Base-by-base conservation (phyloP, 202 grass and related monocot species). In the Panicum hallii region DNA sequence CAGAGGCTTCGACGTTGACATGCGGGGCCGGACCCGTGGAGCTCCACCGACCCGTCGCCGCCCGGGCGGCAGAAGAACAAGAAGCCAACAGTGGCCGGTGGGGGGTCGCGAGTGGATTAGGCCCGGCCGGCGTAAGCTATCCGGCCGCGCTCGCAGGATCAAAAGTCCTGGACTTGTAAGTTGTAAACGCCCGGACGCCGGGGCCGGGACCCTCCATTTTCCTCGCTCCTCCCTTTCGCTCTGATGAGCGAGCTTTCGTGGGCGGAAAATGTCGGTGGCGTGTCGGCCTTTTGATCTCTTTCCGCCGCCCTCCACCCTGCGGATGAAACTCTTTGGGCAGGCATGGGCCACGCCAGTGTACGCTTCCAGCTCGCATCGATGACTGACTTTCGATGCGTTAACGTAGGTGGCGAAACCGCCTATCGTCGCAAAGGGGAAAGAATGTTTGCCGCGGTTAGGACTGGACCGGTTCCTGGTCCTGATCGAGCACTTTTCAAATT, bases 221-320 rank as follows among this genome's bases (percentile, higher is more conserved):
- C 20, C 20, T 11, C 2, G 36, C 36, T 38, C 11, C 7, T n/a
- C 7, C 16, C 14, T 71, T 77, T 77, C 43, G 44, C 86, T 87
- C 83, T 87, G 72, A 43, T 49, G 50, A 40, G 62, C 73, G 49
- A 50, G 73, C 74, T 70, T 78, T 84, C 48, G 61, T 64, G 54
- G 23, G 64, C 34, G 67, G 1, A 14, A 84, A 80, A 87, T 87
- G 92, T 89, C 93, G 91, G 91, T 96, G 85, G 77, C 85, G 14
- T 91, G 93, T 90, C 79, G 78, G 86, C 72, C 80, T 83, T 91
- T 91, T 70, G 72, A 10, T 78, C 72, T 93, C 75, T 79, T 81
- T 80, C 15, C 4, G 16, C 74, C 74, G 69, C 67, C 89, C 76
- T 70, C 19, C 36, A 4, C 13, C 44, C 19, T 4, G 69, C 46